Evolutionary conservation across 225 moss, liverwort and hornwort species (phyloP).

Genomic region (Physcomitrellopsis africana): DNA sequence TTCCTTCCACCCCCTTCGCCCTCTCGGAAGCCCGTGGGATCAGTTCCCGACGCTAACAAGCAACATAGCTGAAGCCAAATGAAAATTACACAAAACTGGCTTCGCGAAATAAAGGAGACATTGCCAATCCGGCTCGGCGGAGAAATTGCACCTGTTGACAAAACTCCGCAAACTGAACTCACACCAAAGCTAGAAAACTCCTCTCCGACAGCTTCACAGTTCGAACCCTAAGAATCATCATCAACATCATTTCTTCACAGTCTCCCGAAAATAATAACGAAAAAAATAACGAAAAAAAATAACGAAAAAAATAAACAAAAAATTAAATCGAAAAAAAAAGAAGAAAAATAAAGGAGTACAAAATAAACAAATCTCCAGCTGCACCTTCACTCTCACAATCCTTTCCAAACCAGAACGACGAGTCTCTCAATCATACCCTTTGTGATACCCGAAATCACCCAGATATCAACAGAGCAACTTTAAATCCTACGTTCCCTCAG

Average conservation of each 20-base stretch:
- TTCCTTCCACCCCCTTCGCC: conserved; percentile 73
- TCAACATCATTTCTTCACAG: conserved; percentile 12
- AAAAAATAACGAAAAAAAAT: background rate
- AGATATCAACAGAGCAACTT: background rate
- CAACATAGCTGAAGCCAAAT: conserved; percentile 48
- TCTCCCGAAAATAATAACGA: background rate
- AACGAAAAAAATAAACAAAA: background rate
- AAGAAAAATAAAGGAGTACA: too few species aligned
- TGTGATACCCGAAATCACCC: rapidly evolving
- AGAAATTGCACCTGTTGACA: background rate
- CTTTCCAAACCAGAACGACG: conserved; percentile 30
- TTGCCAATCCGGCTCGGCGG: conserved; percentile 2
- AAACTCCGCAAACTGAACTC: background rate
- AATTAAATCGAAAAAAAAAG: too few species aligned
- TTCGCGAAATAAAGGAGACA: background rate
- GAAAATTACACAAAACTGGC: conserved; percentile 13
- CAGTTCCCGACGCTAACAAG: conserved; percentile 60
- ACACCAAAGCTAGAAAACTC: background rate
- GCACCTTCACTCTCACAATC: conserved; percentile 28
- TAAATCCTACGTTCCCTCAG: background rate
- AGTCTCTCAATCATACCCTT: background rate
- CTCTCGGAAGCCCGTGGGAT: conserved; percentile 58
- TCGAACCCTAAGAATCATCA: conserved; percentile 39
- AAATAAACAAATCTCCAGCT: conserved; percentile 5
- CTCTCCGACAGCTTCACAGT: background rate